A percentile compares a stretch with the other conserved stretches of the same genome.
These are phyloP conservation scores for Xylaria sp. DNA, from an alignment of 2,329 filamentous ascomycete species.

Conservation along the genomic window DNA sequence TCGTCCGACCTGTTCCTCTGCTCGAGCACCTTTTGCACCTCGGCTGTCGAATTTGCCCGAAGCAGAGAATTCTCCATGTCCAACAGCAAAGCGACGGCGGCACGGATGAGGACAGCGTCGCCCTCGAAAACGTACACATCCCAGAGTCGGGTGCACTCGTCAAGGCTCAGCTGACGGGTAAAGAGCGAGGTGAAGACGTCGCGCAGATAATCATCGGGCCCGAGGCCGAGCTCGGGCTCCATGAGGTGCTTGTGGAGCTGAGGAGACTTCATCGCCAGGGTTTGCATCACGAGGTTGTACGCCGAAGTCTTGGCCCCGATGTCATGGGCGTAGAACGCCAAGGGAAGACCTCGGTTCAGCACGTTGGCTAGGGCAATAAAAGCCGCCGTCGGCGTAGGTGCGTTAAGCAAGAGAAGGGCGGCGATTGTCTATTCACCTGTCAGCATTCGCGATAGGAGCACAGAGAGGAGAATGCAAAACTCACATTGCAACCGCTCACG, in stretches of 20 bases:
- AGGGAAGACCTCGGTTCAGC: conserved; percentile 72
- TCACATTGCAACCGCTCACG: conserved; percentile 72
- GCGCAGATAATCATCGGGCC: conserved; percentile 58
- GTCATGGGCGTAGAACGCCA: conserved; percentile 76
- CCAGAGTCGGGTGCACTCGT: conserved; percentile 74
- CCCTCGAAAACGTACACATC: conserved; percentile 84
- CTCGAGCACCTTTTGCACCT: conserved; percentile 45
- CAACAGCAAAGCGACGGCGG: conserved; percentile 68
- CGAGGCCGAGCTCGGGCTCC: conserved; percentile 47
- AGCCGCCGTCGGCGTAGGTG: conserved; percentile 62
- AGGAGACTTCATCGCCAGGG: conserved; percentile 65
- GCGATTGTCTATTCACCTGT: conserved; percentile 62
- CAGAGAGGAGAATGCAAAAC: conserved; percentile 37
- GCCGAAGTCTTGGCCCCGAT: conserved; percentile 67
- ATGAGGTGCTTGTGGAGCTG: conserved; percentile 67
- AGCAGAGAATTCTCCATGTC: conserved; percentile 56
- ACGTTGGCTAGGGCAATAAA: conserved; percentile 77
- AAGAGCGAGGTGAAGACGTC: conserved; percentile 67
- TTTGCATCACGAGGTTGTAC: conserved; percentile 70
- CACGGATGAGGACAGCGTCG: conserved; percentile 70
- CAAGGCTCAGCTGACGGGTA: conserved; percentile 64
- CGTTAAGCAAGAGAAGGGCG: conserved; percentile 72
- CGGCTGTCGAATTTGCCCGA: conserved; percentile 46
- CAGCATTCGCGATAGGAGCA: conserved; percentile 13
- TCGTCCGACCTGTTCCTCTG: conserved; percentile 28